Base-by-base conservation (phyloP, 2,329 filamentous ascomycete genomes). In the Aspergillus sp. region DNA sequence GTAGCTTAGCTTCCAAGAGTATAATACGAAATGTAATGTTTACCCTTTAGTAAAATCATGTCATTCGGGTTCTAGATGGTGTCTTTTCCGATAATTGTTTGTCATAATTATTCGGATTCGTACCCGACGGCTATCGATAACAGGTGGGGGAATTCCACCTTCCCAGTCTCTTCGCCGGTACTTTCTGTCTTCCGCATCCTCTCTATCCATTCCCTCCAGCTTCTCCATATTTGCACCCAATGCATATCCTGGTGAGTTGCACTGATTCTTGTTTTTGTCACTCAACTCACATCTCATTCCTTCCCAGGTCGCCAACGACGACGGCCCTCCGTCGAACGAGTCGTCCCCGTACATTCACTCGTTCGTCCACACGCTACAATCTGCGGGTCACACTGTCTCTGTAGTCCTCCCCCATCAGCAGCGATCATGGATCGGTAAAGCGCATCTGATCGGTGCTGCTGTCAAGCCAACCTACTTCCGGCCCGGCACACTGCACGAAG, bases 401-500 rank as follows among this genome's bases (percentile, higher is more conserved):
- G 93, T 99, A 49, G 89, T 95, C 62, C 85, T 99, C 13, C 95
- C 95, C 2, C 86, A 97, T 73, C 88, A 88, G 6, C 95, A 99
- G 77, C 87, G 93, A 61, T 96, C 92, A 56, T 99, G 95, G 95
- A 98, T 99, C 68, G 93, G 93, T 67, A 99, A 99, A 80, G 95
- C 95, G 3, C 95, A 98, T 76, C 90, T 98, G 69, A 92, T 98
- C 67, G 93, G 93, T 56, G 89, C 93, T 73, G 89, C 90, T 9
- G 85, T 96, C 60, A 91, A 88, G 71, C 92, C 92, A 8, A 82
- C 85, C 26, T 96, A 96, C 79, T 96, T 92, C 79, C 89, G 89
- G 1, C 86, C 86, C 0, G 82, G 81, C 12, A 83, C 82, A 2
- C 76, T 87, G 1, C 78, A 83, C 63, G 73, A 84, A 62, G 84